Evolutionary conservation across 768 basidiomycete species (phyloP).

Genomic region (Naganishia antarctica): DNA sequence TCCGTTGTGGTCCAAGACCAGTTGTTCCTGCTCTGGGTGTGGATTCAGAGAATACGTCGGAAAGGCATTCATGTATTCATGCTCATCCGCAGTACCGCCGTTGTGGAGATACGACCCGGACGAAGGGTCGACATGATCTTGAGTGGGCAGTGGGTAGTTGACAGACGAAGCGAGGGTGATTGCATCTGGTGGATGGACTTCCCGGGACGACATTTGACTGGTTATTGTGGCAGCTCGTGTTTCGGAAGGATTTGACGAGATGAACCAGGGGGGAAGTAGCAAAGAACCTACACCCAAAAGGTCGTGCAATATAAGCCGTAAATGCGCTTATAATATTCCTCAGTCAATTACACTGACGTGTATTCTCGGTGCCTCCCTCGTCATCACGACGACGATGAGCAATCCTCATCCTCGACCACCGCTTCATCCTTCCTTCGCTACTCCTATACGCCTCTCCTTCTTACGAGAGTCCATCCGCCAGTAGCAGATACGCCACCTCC

Average conservation of each 20-base stretch:
- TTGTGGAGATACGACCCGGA: too few species aligned
- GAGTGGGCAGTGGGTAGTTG: neutral
- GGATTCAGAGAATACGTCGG: neutral
- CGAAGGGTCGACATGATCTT: neutral
- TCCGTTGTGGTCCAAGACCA: neutral
- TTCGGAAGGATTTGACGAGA: neutral
- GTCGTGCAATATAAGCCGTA: too few species aligned
- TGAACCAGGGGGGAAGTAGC: too few species aligned
- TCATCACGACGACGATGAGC: slow-evolving; percentile 4
- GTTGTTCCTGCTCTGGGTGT: neutral
- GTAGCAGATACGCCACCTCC: too few species aligned
- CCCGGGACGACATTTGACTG: too few species aligned
- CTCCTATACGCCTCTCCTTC: neutral
- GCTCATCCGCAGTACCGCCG: neutral
- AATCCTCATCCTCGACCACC: slow-evolving; percentile 17
- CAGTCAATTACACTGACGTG: too few species aligned
- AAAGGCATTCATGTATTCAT: neutral
- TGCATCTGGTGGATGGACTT: too few species aligned
- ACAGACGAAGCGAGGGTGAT: neutral
- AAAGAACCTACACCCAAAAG: too few species aligned
- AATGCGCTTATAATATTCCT: too few species aligned
- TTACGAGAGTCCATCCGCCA: too few species aligned
- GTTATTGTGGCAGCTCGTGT: slow-evolving; percentile 4
- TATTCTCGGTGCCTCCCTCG: neutral
- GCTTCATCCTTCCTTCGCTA: neutral